Conservation (phyloP, 345 rosid genomes). For the Citrus inodora region DNA sequence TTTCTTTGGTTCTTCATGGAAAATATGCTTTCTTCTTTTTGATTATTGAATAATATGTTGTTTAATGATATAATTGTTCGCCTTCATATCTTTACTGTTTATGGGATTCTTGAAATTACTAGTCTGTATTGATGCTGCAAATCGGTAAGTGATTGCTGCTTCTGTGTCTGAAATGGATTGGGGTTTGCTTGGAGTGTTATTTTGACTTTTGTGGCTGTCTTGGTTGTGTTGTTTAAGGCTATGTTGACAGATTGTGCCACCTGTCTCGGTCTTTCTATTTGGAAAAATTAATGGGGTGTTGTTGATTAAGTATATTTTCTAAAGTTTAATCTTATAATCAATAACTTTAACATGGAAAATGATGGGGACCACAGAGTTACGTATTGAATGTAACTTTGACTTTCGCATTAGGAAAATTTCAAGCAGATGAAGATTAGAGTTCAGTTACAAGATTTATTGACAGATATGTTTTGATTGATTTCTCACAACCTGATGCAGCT, state of each 20-base stretch:
- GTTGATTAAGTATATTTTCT: background rate
- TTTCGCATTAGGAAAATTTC: background rate
- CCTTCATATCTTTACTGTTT: background rate
- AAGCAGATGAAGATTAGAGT: background rate
- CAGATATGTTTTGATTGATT: background rate
- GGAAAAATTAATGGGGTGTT: background rate
- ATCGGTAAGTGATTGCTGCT: background rate
- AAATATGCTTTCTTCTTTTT: background rate
- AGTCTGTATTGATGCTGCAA: background rate
- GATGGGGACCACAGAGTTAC: background rate
- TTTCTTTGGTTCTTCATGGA: background rate
- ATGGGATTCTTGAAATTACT: background rate
- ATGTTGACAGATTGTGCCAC: background rate
- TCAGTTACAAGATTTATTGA: background rate
- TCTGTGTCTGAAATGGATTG: background rate
- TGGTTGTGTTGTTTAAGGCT: background rate
- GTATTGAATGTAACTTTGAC: background rate
- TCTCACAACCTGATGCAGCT: background rate
- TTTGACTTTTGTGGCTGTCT: background rate
- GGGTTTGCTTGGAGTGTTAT: background rate
- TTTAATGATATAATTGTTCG: background rate
- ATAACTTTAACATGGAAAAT: background rate
- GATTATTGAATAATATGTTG: background rate
- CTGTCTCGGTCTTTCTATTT: background rate
- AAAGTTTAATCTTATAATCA: constrained; percentile 8